These are phyloP conservation scores for Exophiala mesophila DNA, from an alignment of 2,329 filamentous ascomycete genomes.

Conservation along the genomic window DNA sequence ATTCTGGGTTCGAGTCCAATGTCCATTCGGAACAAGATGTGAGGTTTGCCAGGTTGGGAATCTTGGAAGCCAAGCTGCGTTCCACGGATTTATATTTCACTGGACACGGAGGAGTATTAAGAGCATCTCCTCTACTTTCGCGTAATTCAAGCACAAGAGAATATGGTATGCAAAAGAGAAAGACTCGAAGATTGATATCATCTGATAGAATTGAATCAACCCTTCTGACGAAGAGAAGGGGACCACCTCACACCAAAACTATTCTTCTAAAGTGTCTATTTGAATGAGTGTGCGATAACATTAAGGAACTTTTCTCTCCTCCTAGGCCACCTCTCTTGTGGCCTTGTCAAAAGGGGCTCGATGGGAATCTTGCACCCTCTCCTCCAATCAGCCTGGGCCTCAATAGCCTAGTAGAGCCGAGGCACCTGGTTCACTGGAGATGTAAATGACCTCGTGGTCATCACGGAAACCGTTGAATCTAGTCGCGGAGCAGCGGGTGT, in stretches of 20 bases:
- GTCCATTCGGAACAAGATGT: no score
- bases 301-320: slow-evolving; percentile 2
- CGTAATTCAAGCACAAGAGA: no score
- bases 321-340: neutral
- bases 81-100: no score
- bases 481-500: slow-evolving; percentile 96
- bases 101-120: no score
- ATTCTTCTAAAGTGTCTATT: neutral
- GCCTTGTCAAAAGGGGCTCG: no score
- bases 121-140: no score
- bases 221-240: slow-evolving; percentile 5
- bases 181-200: neutral
- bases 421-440: slow-evolving; percentile 88
- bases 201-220: slow-evolving; percentile 13
- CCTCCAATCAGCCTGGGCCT: neutral
- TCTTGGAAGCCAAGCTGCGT: no score
- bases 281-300: slow-evolving; percentile 21
- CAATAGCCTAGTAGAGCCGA: slow-evolving; percentile 60
- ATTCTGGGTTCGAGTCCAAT: no score
- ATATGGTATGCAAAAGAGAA: neutral
- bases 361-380: no score
- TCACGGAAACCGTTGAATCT: slow-evolving; percentile 97
- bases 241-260: slow-evolving; percentile 1
- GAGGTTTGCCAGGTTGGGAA: no score
- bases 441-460: slow-evolving; percentile 86